These are phyloP conservation scores for Apiotrichum montevideense DNA, from an alignment of 1,284 basidiomycete genomes.

Conservation along the genomic window DNA sequence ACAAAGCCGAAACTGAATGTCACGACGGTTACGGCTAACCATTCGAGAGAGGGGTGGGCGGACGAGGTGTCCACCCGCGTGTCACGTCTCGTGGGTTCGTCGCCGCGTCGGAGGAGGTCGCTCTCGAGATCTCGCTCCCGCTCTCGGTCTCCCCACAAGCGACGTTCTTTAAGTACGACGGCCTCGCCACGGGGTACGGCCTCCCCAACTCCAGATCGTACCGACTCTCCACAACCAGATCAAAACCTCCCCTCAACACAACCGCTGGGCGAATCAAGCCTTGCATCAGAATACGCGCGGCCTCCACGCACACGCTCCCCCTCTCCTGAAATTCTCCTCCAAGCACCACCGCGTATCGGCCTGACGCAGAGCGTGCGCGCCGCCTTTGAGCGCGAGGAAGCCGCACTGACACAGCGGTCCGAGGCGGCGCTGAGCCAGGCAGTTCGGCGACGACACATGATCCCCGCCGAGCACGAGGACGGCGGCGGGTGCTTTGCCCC, in stretches of 20 bases:
- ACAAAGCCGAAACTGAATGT: slow-evolving; percentile 7
- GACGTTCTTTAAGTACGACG: no score
- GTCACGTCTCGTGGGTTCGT: slow-evolving; percentile 20
- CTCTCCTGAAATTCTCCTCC: slow-evolving; percentile 4
- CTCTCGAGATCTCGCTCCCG: not conserved
- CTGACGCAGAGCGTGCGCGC: slow-evolving; percentile 9
- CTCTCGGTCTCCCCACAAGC: not conserved
- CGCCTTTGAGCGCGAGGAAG: slow-evolving; percentile 6
- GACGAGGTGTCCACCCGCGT: slow-evolving; percentile 26
- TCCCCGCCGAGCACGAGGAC: slow-evolving; percentile 1
- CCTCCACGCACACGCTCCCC: slow-evolving; percentile 3
- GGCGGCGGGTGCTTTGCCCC: slow-evolving; percentile 1
- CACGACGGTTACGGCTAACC: slow-evolving; percentile 26
- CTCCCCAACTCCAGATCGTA: no score
- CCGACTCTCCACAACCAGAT: no score
- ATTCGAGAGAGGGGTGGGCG: slow-evolving; percentile 27
- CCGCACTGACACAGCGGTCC: not conserved
- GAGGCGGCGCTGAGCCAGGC: slow-evolving; percentile 4
- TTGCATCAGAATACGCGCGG: slow-evolving; percentile 24
- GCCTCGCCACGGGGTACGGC: no score
- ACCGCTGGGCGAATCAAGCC: slow-evolving; percentile 31
- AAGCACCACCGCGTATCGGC: slow-evolving; percentile 13
- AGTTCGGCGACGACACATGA: not conserved
- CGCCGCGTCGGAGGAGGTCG: not conserved
- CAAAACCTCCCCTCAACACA: slow-evolving; percentile 23